phyloP scores from a whole-genome alignment of 345 rosid genomes.

The Nasturtium officinale region DNA sequence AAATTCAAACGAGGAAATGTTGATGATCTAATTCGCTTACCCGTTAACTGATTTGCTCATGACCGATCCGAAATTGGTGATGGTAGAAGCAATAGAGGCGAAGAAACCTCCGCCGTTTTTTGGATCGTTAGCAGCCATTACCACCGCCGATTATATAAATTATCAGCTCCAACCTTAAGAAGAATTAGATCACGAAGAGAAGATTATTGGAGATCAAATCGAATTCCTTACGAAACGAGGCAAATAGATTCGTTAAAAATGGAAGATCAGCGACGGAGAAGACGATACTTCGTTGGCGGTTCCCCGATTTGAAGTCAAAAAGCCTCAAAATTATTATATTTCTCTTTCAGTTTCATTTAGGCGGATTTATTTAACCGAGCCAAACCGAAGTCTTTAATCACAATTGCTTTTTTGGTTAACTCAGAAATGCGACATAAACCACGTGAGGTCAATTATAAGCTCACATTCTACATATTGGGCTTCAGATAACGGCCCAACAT shows the following conservation, averaged over 20 bases:
- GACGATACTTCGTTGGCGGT: constrained; percentile 12
- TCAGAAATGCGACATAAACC: neutral
- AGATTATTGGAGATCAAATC: neutral
- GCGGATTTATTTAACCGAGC: neutral
- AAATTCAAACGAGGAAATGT: neutral
- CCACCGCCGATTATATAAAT: constrained; percentile 9
- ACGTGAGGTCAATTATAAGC: neutral
- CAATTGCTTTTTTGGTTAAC: neutral
- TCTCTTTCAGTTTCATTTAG: neutral
- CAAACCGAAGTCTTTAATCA: neutral
- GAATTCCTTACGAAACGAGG: neutral
- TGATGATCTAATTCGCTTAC: constrained; percentile 37
- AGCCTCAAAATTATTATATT: neutral
- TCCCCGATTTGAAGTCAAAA: constrained; percentile 4
- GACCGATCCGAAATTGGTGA: constrained; percentile 66
- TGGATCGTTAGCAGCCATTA: constrained; percentile 73
- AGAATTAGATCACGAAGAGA: neutral
- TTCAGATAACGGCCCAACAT: neutral
- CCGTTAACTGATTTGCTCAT: constrained; percentile 89
- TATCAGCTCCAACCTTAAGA: neutral
- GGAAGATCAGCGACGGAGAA: constrained; percentile 31
- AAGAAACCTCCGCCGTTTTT: constrained; percentile 70
- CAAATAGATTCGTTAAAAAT: neutral
- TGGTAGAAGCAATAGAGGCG: constrained; percentile 63
- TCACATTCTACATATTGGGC: constrained; percentile 20